Percentiles rank a stretch among this genome's conserved stretches.
Conservation (phyloP, 2,329 filamentous ascomycete genomes). For the Capronia coronata region DNA sequence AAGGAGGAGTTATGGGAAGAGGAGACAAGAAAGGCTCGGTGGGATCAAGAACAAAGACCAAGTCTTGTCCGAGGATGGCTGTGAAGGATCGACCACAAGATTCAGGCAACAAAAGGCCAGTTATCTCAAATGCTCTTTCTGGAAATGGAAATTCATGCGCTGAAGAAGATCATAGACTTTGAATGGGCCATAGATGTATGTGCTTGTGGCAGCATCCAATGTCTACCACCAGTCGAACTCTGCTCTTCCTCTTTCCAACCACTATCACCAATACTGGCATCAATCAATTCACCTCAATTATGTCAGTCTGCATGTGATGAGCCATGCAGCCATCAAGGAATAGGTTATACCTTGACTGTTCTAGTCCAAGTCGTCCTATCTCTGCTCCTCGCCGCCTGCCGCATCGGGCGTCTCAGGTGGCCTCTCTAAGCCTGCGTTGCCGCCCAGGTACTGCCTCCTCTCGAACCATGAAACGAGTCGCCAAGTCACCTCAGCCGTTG, state of each 20-base stretch:
- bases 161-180: too few relatives aligned
- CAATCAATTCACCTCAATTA: background rate
- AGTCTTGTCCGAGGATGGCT: too few relatives aligned
- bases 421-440: slow-evolving; percentile 12
- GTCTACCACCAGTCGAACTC: background rate
- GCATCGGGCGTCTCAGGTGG: slow-evolving; percentile 2
- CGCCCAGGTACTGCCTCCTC: slow-evolving; percentile 11
- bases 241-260: background rate
- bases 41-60: too few relatives aligned
- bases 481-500: slow-evolving; percentile 9
- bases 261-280: background rate
- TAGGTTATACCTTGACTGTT: background rate
- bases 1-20: background rate
- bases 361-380: background rate
- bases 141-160: too few relatives aligned
- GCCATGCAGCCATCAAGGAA: background rate
- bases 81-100: too few relatives aligned
- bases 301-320: background rate
- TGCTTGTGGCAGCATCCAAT: background rate
- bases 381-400: background rate
- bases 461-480: slow-evolving; percentile 8
- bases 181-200: background rate
- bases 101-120: too few relatives aligned
- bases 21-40: background rate
- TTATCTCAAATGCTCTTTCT: too few relatives aligned